phyloP scores from a whole-genome alignment of 1,139 yeast species.

The Meyerozyma athensensis region DNA sequence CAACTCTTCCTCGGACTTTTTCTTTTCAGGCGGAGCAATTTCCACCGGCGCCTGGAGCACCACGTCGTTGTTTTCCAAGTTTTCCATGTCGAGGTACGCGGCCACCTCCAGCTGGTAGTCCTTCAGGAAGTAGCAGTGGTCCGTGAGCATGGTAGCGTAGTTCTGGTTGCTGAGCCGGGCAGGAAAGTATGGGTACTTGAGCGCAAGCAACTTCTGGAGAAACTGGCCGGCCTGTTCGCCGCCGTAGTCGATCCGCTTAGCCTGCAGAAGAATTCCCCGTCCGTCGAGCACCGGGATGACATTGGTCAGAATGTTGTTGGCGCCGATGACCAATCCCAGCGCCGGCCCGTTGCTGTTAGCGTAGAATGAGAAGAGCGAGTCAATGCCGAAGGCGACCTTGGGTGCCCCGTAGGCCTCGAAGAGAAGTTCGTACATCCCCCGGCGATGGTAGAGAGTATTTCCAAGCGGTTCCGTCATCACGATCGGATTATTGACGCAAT shows the following conservation, averaged over 20 bases:
- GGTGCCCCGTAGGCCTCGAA: constrained; percentile 81
- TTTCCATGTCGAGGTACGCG: constrained; percentile 54
- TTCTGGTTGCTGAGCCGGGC: constrained; percentile 61
- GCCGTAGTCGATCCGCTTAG: constrained; percentile 90
- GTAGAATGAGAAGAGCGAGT: constrained; percentile 71
- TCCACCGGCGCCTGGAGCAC: constrained; percentile 77
- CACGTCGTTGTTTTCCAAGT: constrained; percentile 62
- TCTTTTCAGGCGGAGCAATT: constrained; percentile 47
- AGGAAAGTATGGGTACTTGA: constrained; percentile 93
- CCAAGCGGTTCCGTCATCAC: constrained; percentile 79
- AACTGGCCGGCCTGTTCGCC: constrained; percentile 70
- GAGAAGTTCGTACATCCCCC: constrained; percentile 69
- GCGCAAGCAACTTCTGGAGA: constrained; percentile 55
- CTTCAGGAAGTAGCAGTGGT: constrained; percentile 72
- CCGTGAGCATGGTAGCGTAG: constrained; percentile 61
- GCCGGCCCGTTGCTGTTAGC: constrained; percentile 36
- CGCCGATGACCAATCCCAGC: constrained; percentile 70
- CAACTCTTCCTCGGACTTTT: constrained; percentile 80
- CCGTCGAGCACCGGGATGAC: constrained; percentile 76
- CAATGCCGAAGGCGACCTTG: constrained; percentile 74
- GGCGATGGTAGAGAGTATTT: constrained; percentile 64
- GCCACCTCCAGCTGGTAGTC: constrained; percentile 65
- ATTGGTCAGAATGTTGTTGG: constrained; percentile 81
- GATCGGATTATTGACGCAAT: constrained; percentile 68
- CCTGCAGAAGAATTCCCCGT: constrained; percentile 56